These are phyloP conservation scores for Hanseniaspora hatyaiensis DNA, from an alignment of 805 yeast species.

Conservation along the genomic window DNA sequence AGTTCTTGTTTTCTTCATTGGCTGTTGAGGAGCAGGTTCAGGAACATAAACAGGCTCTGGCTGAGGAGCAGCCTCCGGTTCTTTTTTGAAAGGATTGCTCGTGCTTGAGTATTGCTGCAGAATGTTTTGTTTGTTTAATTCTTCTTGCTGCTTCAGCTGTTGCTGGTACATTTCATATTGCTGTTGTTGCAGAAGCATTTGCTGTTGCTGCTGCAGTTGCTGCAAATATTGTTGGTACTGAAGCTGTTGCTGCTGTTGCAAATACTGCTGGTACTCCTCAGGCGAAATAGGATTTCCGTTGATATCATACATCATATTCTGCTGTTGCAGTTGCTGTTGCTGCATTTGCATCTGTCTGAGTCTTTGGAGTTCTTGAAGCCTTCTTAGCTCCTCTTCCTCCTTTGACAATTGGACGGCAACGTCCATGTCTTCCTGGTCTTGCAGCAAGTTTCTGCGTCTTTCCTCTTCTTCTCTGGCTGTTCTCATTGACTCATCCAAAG, in stretches of 20 bases:
- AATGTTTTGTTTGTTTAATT: slow-evolving; percentile 16
- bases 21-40: slow-evolving; percentile 25
- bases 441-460: slow-evolving; percentile 33
- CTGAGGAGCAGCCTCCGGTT: slow-evolving; percentile 22
- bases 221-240: slow-evolving; percentile 24
- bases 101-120: slow-evolving; percentile 9
- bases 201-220: slow-evolving; percentile 27
- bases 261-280: slow-evolving; percentile 26
- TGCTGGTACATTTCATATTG: slow-evolving; percentile 31
- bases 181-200: slow-evolving; percentile 21
- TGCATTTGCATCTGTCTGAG: slow-evolving; percentile 23
- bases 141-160: slow-evolving; percentile 34
- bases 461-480: slow-evolving; percentile 78
- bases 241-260: slow-evolving; percentile 23
- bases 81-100: slow-evolving; percentile 15
- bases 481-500: slow-evolving; percentile 63
- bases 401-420: slow-evolving; percentile 27
- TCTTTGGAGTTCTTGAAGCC: slow-evolving; percentile 25
- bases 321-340: slow-evolving; percentile 20
- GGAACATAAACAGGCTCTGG: slow-evolving; percentile 17
- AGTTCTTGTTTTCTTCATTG: slow-evolving; percentile 38
- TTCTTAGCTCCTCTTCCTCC: slow-evolving; percentile 27
- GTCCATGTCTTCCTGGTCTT: slow-evolving; percentile 24
- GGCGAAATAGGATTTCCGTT: slow-evolving; percentile 30
- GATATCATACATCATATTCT: slow-evolving; percentile 27